These are phyloP conservation scores for Plasmodiophora brassicae DNA, from an alignment of 208 protist species.

Conservation along the genomic window DNA sequence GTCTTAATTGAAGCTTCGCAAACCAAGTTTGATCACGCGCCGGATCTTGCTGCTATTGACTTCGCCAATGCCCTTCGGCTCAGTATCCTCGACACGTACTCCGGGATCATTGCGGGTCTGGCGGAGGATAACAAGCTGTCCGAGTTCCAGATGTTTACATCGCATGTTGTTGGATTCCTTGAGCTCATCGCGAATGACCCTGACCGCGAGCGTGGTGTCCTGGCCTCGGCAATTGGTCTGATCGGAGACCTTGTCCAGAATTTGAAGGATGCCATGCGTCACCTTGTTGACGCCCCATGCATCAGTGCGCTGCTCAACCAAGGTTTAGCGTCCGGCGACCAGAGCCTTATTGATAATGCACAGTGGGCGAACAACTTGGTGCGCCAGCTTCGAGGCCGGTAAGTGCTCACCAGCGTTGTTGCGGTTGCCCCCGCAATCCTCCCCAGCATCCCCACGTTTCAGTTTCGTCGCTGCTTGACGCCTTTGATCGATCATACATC, in stretches of 20 bases:
- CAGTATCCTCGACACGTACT: conserved; percentile 19
- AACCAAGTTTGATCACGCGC: conserved; percentile 27
- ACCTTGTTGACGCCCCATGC: not conserved
- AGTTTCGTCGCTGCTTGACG: too few species aligned
- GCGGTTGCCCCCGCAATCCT: too few species aligned
- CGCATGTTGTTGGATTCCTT: not conserved
- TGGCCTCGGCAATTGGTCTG: not conserved
- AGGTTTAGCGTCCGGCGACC: not conserved
- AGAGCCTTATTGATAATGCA: not conserved
- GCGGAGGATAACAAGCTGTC: not conserved
- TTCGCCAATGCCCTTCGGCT: not conserved
- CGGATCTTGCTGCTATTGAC: conserved; percentile 9
- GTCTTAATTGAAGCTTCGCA: conserved; percentile 64
- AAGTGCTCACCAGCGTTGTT: too few species aligned
- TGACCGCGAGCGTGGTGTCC: not conserved
- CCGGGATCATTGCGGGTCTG: not conserved
- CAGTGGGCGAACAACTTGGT: not conserved
- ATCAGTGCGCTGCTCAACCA: not conserved
- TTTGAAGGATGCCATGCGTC: not conserved
- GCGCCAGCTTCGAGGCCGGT: not conserved
- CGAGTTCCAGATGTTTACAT: not conserved
- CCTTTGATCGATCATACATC: too few species aligned
- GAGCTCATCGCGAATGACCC: not conserved
- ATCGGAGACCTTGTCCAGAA: conserved; percentile 12
- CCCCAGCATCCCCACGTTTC: too few species aligned